These are phyloP conservation scores for Lachnellula occidentalis DNA, from an alignment of 2,329 filamentous ascomycete species.

Conservation along the genomic window DNA sequence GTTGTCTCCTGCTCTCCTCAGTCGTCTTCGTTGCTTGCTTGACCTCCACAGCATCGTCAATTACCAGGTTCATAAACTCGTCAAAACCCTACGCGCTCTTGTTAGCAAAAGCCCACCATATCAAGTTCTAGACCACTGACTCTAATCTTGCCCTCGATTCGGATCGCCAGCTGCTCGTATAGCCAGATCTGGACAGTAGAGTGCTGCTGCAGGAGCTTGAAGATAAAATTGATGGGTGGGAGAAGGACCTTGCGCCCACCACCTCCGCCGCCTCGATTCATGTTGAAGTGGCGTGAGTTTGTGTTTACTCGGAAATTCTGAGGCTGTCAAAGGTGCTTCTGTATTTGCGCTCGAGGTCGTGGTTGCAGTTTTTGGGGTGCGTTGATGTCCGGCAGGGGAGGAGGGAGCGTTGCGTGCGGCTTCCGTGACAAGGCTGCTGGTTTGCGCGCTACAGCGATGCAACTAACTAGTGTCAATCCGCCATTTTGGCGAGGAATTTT, in stretches of 20 bases:
- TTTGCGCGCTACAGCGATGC: no score
- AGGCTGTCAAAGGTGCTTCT: background rate
- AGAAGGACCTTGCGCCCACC: slow-evolving; percentile 61
- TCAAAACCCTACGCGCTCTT: slow-evolving; percentile 70
- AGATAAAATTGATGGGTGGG: slow-evolving; percentile 82
- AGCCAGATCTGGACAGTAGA: slow-evolving; percentile 91
- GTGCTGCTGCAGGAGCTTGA: slow-evolving; percentile 76
- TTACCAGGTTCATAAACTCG: slow-evolving; percentile 98
- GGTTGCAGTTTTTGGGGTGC: background rate
- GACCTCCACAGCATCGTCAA: slow-evolving; percentile 93
- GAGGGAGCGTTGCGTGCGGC: background rate
- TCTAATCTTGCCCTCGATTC: slow-evolving; percentile 94
- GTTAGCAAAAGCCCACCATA: slow-evolving; percentile 13
- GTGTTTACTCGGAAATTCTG: background rate
- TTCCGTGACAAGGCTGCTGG: background rate
- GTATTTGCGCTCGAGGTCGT: background rate
- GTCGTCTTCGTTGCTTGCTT: slow-evolving; percentile 77
- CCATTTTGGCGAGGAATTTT: no score
- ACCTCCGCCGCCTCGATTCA: slow-evolving; percentile 33
- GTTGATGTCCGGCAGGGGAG: background rate
- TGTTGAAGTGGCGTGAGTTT: slow-evolving; percentile 7
- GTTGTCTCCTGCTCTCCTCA: slow-evolving; percentile 68
- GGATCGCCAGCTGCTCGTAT: slow-evolving; percentile 88
- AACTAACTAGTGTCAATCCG: no score
- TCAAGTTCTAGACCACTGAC: slow-evolving; percentile 44